Conservation (phyloP, 805 yeast species). For the Cyberlindnera meyerae region DNA sequence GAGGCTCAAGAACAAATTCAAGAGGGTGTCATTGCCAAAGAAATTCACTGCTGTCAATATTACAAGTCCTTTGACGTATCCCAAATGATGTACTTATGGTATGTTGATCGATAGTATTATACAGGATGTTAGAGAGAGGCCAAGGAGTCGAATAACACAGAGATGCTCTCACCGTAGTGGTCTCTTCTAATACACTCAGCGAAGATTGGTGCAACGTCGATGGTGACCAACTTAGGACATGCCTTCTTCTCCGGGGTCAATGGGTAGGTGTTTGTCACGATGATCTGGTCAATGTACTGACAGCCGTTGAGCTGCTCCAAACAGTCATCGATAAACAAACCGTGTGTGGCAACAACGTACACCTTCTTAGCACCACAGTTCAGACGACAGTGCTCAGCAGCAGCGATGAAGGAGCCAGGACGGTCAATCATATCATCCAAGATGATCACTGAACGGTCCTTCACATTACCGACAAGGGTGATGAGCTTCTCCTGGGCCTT, state of each 20-base stretch:
- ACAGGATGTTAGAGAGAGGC: constrained; percentile 37
- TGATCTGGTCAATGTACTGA: constrained; percentile 82
- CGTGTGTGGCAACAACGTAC: constrained; percentile 92
- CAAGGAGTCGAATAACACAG: constrained; percentile 85
- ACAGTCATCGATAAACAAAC: constrained; percentile 85
- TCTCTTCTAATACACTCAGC: constrained; percentile 99
- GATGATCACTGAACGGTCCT: constrained; percentile 85
- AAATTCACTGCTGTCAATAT: constrained; percentile 86
- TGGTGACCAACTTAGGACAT: constrained; percentile 70
- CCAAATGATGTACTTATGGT: no score
- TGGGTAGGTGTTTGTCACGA: constrained; percentile 96
- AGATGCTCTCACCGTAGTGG: constrained; percentile 95
- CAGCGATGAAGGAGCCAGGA: constrained; percentile 89
- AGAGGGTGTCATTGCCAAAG: constrained; percentile 86
- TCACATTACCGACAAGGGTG: constrained; percentile 94
- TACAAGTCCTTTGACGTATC: constrained; percentile 50
- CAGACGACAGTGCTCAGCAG: constrained; percentile 94
- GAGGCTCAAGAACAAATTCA: constrained; percentile 73
- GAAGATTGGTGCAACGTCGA: constrained; percentile 90
- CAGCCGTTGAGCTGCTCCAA: constrained; percentile 73
- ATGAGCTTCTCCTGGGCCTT: constrained; percentile 68
- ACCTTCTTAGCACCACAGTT: constrained; percentile 96
- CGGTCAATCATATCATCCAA: constrained; percentile 97
- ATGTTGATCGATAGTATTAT: background rate
- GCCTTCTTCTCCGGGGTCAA: constrained; percentile 57